Conservation (phyloP, 352 stramenopile species). For the Globisporangium rhizosaccharum region DNA sequence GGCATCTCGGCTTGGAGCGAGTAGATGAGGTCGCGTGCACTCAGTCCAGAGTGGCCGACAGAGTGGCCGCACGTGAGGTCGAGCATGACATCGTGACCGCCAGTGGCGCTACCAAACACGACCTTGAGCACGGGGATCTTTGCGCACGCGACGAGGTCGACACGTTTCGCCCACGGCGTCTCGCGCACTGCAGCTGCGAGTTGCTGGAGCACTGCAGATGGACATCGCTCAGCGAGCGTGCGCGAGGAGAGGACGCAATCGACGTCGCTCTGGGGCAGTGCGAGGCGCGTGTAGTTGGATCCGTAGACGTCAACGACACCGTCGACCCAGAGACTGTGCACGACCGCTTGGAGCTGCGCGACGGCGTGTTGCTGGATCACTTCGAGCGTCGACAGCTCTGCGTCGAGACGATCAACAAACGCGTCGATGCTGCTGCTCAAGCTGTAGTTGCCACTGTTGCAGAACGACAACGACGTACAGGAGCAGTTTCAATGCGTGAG, state of each 20-base stretch:
- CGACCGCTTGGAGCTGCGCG: slow-evolving; percentile 34
- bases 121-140: slow-evolving; percentile 97
- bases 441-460: slow-evolving; percentile 10
- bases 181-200: slow-evolving; percentile 80
- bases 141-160: slow-evolving; percentile 93
- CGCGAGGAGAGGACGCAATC: slow-evolving; percentile 93
- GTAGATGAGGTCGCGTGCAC: slow-evolving; percentile 90
- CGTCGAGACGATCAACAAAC: slow-evolving; percentile 50
- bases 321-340: slow-evolving; percentile 77
- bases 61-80: slow-evolving; percentile 95
- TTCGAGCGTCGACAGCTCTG: slow-evolving; percentile 29
- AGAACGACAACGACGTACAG: not conserved
- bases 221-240: slow-evolving; percentile 63
- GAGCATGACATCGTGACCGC: slow-evolving; percentile 59
- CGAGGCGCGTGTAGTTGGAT: slow-evolving; percentile 94
- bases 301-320: slow-evolving; percentile 94
- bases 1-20: slow-evolving; percentile 88
- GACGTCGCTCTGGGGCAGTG: slow-evolving; percentile 94
- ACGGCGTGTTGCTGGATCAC: slow-evolving; percentile 45
- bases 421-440: slow-evolving; percentile 47
- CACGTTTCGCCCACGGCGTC: slow-evolving; percentile 70
- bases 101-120: slow-evolving; percentile 23
- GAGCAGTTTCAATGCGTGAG: too few species aligned
- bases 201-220: slow-evolving; percentile 87
- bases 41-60: slow-evolving; percentile 91